Evolutionary conservation across 2,329 filamentous ascomycete species (phyloP), one percentile per base, ranked within the genome.

Genomic region (Neocatenulostroma microsporum): DNA sequence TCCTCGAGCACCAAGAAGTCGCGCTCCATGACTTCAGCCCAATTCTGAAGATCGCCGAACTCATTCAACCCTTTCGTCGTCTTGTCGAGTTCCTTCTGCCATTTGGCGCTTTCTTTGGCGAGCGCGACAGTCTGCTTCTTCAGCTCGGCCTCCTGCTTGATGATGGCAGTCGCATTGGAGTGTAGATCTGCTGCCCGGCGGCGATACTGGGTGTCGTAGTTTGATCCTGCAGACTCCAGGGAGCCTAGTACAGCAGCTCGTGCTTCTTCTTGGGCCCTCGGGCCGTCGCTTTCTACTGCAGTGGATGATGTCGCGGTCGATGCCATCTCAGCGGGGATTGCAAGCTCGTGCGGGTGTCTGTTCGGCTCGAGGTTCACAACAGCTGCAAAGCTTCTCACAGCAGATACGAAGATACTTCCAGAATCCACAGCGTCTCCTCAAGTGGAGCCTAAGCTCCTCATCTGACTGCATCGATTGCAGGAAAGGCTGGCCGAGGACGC

Each of bases 41-140:
- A 91, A 59, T 88, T 88, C 68, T 89, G 83, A 55, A 89, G 74
- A 56, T 87, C 80, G 17, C 84, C 83, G 43, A 87, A 67, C 68
- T 87, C 83, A 64, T 87, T 88, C 41, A 89, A 65, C 53, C 71
- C 72, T 46, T 72, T 70, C 30, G 74, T 73, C 23, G 79, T 78
- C 40, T 70, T 71, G 47, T 74, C 73, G 4, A 78, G 77, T 49
- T 84, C 67, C 47, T 72, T 72, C 47, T 70, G 72, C 54, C 84
- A 71, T 59, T 75, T 73, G 43, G 79, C 76, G 34, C 73, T 79
- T 56, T 86, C 80, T 42, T 72, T 73, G 19, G 47, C 71, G 70
- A 32, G 72, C 65, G 57, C 87, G 61, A 7, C 56, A 66, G 13
- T 67, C 69, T 13, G 74, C 73, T 34, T 53, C 42, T 37, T 46